Percentiles rank a stretch among this genome's conserved stretches.
Evolutionary conservation across 106 monocot species (phyloP).

Genomic region (Dioscorea dumetorum): DNA sequence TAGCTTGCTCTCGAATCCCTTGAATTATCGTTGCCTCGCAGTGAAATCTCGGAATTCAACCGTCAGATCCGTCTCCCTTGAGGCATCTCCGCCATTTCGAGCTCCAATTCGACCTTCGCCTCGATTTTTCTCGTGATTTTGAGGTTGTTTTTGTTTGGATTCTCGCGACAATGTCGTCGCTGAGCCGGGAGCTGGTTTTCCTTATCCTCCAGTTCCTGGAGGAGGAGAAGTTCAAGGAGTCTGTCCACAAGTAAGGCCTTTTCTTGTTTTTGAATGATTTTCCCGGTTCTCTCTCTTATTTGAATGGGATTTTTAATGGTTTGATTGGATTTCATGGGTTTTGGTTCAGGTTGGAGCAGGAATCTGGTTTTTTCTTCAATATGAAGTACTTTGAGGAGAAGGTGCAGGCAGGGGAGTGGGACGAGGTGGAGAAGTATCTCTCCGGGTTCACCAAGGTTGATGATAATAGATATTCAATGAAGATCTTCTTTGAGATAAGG

Average conservation of each 20-base stretch:
- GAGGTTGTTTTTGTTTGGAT: neutral
- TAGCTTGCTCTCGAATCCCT: neutral
- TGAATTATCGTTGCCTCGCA: neutral
- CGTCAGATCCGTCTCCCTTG: neutral
- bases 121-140: neutral
- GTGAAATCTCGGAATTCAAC: neutral
- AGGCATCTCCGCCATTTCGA: neutral
- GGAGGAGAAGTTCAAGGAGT: conserved; percentile 33
- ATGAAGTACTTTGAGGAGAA: conserved; percentile 5
- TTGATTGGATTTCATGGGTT: neutral
- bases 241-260: conserved; percentile 23
- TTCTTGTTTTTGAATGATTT: neutral
- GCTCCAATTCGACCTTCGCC: neutral
- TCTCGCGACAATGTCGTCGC: conserved; percentile 17
- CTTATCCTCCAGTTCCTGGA: conserved; percentile 29
- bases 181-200: conserved; percentile 33
- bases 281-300: neutral
- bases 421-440: conserved; percentile 17
- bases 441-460: conserved; percentile 29
- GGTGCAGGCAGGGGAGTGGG: conserved; percentile 3
- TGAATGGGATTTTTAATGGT: neutral
- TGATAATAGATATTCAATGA: conserved; percentile 29
- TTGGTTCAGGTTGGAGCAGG: conserved; percentile 5
- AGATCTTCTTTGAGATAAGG: conserved; percentile 33
- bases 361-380: conserved; percentile 1